Percentiles rank a stretch among this genome's conserved stretches.
Conservation (phyloP, 345 rosid genomes). For the Eucalyptus camaldulensis region DNA sequence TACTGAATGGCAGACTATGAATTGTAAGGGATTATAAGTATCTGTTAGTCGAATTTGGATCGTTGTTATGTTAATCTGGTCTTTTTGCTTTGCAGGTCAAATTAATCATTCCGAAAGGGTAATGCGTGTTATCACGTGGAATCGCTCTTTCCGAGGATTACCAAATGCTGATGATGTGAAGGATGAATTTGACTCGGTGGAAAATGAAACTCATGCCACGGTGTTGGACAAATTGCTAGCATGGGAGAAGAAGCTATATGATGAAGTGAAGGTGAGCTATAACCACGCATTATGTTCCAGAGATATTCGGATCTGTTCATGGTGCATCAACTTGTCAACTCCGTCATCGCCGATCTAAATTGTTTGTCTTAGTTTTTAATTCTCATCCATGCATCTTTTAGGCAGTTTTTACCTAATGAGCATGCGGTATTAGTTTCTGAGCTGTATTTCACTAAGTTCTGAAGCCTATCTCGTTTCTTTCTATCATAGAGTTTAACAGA, state of each 20-base stretch:
- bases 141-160: conserved; percentile 66
- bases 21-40: not conserved
- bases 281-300: not conserved
- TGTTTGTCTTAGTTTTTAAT: not conserved
- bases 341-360: not conserved
- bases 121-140: conserved; percentile 98
- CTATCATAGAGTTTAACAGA: not conserved
- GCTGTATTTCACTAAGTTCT: not conserved
- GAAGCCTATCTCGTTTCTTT: not conserved
- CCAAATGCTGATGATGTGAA: conserved; percentile 37
- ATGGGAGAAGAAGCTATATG: conserved; percentile 97
- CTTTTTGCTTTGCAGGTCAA: conserved; percentile 39
- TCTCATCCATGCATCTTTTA: not conserved
- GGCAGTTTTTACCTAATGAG: not conserved
- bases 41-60: not conserved
- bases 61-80: not conserved
- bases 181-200: conserved; percentile 73
- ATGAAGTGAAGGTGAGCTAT: conserved; percentile 81
- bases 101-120: conserved; percentile 90
- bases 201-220: conserved; percentile 89
- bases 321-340: not conserved
- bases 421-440: not conserved
- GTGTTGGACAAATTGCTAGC: conserved; percentile 95
- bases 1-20: not conserved
- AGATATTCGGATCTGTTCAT: not conserved